Base-by-base conservation (phyloP, 495 filamentous ascomycete species). In the Penicillium longicatenatum region DNA sequence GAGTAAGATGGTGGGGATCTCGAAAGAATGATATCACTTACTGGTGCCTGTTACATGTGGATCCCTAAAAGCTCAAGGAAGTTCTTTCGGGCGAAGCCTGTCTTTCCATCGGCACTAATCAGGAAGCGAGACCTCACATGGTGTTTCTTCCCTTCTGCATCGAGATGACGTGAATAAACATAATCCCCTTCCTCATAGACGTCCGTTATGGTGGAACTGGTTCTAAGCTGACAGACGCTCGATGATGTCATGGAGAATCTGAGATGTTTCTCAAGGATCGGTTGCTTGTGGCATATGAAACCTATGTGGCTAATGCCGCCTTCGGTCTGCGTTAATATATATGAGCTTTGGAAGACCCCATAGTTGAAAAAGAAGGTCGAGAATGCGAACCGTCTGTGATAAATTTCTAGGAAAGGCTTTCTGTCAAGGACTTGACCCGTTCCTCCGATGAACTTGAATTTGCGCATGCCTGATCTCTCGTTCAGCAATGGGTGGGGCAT, bases 71-170 rank as follows among this genome's bases (percentile, higher is more conserved):
- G 66, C 59, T 81, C 79, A 2, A 83, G 69, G 50, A 77, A 82
- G 9, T 74, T 60, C 62, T 83, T 83, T 29, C 79, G 64, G 0
- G 75, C 75, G n/a, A 79, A 67, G 0, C 79, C 79, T 14, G 65
- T 75, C 58, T 83, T 82, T 7, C 81, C 81, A 61, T 83, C 81
- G 0, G 81, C 81, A 0, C 77, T 79, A 47, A 79, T 65, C 3
- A 82, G 66, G 47, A 73, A 83, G 12, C 64, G 62, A 1, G 70
- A 60, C 0, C 59, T 64, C n/a, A 81, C 63, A 1, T 29, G 51
- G 4, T 54, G 60, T 20, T 35, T 52, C 4, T 19, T 24, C 1
- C 72, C 72, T 20, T 60, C 22, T 2, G 57, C 35, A 58, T 77
- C 68, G 22, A 16, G 22, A 61, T 81, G 79, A 9, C 61, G 54